Evolutionary conservation across 164 flowering plant species (phyloP).

Genomic region (Taxillus chinensis): DNA sequence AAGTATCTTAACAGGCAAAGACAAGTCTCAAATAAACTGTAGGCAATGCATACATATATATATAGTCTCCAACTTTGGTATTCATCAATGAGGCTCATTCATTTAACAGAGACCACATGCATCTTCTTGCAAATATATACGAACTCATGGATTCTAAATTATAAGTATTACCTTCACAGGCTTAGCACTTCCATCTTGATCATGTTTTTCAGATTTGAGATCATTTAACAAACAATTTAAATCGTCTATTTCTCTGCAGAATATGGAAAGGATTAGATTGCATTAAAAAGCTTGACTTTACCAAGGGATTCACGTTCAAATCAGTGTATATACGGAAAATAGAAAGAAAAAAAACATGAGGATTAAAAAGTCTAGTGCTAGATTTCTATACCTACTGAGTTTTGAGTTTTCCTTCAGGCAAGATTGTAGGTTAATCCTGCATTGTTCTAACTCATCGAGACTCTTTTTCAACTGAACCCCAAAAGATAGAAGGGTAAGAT

Average conservation of each 20-base stretch:
- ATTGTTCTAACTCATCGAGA: constrained; percentile 46
- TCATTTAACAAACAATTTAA: constrained; percentile 30
- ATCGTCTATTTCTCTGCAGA: constrained; percentile 62
- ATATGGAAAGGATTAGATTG: background rate
- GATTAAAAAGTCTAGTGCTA: background rate
- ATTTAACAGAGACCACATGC: too few species aligned
- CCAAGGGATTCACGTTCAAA: background rate
- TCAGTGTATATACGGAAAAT: too few species aligned
- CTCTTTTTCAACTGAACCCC: constrained; percentile 47
- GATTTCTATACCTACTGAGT: constrained; percentile 47
- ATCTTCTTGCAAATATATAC: too few species aligned
- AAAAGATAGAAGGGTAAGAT: constrained; percentile 4
- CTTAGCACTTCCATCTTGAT: constrained; percentile 15
- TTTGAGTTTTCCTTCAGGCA: constrained; percentile 65
- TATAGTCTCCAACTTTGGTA: too few species aligned
- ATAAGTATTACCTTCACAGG: constrained; percentile 20
- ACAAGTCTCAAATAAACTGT: too few species aligned
- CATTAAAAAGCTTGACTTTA: constrained; percentile 4
- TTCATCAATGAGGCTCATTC: too few species aligned
- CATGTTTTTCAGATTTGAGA: constrained; percentile 16
- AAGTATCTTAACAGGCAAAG: too few species aligned
- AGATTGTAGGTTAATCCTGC: constrained; percentile 47
- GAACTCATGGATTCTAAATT: too few species aligned
- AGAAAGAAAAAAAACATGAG: too few species aligned
- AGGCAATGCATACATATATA: too few species aligned